Evolutionary conservation across 1,284 basidiomycete genomes (phyloP).

Genomic region (Cryptococcus neoformans): DNA sequence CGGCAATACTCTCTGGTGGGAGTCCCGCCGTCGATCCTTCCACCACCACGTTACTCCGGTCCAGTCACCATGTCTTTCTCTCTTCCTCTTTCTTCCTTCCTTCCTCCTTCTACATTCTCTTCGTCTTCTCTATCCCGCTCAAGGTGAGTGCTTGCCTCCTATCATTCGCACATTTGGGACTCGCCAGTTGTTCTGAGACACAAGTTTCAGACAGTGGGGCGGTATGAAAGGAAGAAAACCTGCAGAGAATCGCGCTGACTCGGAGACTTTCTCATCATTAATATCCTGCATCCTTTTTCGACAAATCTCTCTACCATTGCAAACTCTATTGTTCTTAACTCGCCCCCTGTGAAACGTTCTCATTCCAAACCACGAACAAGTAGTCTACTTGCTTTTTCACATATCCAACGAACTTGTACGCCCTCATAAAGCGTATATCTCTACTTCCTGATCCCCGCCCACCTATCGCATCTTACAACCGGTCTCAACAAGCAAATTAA

Average conservation of each 20-base stretch:
- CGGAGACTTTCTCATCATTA: background rate
- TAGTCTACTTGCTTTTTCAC: too few species aligned
- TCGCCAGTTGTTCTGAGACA: background rate
- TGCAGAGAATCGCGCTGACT: background rate
- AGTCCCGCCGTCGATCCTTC: too few species aligned
- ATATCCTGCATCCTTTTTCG: background rate
- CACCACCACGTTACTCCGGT: background rate
- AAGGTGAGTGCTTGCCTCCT: too few species aligned
- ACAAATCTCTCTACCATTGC: background rate
- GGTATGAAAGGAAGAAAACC: background rate
- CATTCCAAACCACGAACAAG: too few species aligned
- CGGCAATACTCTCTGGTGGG: conserved; percentile 1
- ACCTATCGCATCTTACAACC: background rate
- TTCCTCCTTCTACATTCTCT: conserved; percentile 1
- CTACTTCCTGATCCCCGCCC: background rate
- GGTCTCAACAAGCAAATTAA: background rate
- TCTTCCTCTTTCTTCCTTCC: conserved; percentile 5
- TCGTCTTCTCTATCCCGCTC: background rate
- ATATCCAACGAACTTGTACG: too few species aligned
- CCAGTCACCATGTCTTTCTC: background rate
- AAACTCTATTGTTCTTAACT: background rate
- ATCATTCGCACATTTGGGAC: too few species aligned
- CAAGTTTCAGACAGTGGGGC: background rate
- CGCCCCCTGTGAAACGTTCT: background rate
- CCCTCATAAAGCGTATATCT: too few species aligned